These are phyloP conservation scores for Fusarium coicis DNA, from an alignment of 2,329 filamentous ascomycete genomes.

Conservation along the genomic window DNA sequence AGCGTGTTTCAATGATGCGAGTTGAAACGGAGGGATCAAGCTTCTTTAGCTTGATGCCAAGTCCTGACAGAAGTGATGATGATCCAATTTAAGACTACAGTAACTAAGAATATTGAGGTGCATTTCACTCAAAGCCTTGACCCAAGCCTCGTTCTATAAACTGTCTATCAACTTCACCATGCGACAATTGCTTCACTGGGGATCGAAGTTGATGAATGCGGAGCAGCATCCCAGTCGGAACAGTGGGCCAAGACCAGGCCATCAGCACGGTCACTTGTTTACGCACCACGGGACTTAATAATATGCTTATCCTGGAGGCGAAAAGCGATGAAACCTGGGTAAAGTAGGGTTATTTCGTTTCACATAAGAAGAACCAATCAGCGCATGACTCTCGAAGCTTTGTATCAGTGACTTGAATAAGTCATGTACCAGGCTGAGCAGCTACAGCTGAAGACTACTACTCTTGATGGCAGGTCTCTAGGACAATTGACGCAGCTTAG, in stretches of 20 bases:
- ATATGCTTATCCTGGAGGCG: slow-evolving; percentile 1
- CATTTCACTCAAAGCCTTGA: rapidly evolving
- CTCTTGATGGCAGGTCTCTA: rapidly evolving
- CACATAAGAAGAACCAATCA: not conserved
- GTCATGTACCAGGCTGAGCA: not conserved
- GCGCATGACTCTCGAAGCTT: not conserved
- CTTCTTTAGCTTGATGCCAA: not conserved
- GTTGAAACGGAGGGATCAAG: not conserved
- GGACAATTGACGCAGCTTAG: rapidly evolving
- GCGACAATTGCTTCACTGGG: too few species aligned
- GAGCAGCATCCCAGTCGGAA: not conserved
- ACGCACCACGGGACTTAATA: not conserved
- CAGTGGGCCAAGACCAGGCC: not conserved
- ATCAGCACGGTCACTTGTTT: not conserved
- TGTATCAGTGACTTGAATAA: rapidly evolving
- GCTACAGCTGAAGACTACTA: not conserved
- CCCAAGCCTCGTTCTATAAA: not conserved
- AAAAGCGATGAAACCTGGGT: not conserved
- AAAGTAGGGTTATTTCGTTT: not conserved
- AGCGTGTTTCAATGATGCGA: slow-evolving; percentile 6
- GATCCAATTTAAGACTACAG: too few species aligned
- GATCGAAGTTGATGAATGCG: not conserved
- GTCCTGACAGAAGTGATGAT: not conserved
- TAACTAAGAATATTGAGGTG: too few species aligned
- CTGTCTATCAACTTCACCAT: too few species aligned